Evolutionary conservation across 1,139 yeast species (phyloP).

Genomic region (Pichia sp.): DNA sequence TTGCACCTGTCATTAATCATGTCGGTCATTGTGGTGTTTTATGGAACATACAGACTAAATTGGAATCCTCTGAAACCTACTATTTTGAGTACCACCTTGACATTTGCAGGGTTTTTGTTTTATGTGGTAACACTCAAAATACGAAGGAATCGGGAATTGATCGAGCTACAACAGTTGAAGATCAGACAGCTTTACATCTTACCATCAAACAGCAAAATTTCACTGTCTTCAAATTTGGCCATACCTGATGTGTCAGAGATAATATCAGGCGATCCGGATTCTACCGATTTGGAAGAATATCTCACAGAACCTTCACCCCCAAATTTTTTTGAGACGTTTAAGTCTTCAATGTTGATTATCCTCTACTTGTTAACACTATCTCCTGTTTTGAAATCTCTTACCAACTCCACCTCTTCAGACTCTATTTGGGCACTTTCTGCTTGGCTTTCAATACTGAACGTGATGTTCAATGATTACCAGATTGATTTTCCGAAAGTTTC

Average conservation of each 20-base stretch:
- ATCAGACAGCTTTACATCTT: conserved; percentile 24
- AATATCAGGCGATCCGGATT: conserved; percentile 2
- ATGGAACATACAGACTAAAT: conserved; percentile 46
- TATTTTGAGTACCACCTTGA: conserved; percentile 29
- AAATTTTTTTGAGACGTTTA: conserved; percentile 38
- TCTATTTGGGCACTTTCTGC: conserved; percentile 92
- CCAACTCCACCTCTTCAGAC: conserved; percentile 86
- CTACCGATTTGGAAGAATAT: conserved; percentile 23
- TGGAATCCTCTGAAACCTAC: conserved; percentile 46
- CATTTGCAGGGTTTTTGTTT: conserved; percentile 34
- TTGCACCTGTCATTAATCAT: conserved; percentile 61
- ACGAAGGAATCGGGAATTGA: conserved; percentile 29
- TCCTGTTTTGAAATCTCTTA: conserved; percentile 84
- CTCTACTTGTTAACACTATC: conserved; percentile 73
- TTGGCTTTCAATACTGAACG: conserved; percentile 66
- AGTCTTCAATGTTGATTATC: conserved; percentile 65
- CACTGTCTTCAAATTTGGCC: conserved; percentile 9
- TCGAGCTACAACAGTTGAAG: conserved; percentile 27
- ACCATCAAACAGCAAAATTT: conserved; percentile 15
- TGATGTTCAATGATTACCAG: conserved; percentile 65
- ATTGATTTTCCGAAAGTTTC: conserved; percentile 36
- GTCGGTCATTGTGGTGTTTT: conserved; percentile 58
- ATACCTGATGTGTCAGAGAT: background rate
- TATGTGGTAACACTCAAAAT: conserved; percentile 29
- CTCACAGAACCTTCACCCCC: conserved; percentile 30